Percentiles rank a stretch among this genome's conserved stretches.
Conservation (phyloP, 2,329 filamentous ascomycete genomes). For the Botrytis pseudocinerea region DNA sequence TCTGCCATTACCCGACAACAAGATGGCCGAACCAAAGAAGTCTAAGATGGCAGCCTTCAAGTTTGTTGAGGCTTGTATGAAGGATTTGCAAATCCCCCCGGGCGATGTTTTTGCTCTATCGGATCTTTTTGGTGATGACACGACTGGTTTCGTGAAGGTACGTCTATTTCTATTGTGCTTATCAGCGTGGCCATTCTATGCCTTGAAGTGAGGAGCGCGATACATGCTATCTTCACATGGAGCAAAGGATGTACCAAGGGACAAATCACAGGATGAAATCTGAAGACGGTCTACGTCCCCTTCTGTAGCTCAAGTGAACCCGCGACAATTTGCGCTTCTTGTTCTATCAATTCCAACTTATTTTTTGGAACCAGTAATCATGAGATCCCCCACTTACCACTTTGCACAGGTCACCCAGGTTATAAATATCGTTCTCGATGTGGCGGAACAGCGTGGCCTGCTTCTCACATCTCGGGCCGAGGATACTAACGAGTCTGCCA, state of each 20-base stretch:
- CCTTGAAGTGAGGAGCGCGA: background rate
- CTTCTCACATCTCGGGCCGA: slow-evolving; percentile 63
- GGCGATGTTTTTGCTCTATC: slow-evolving; percentile 88
- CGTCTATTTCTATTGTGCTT: slow-evolving; percentile 24
- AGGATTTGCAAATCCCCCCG: slow-evolving; percentile 72
- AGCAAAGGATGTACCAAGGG: background rate
- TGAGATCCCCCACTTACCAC: slow-evolving; percentile 16
- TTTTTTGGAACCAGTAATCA: background rate
- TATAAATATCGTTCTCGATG: slow-evolving; percentile 87
- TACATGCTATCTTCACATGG: background rate
- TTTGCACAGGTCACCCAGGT: slow-evolving; percentile 77
- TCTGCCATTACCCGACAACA: slow-evolving; percentile 63
- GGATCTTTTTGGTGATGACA: slow-evolving; percentile 90
- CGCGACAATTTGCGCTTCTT: background rate
- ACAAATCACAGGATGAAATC: background rate
- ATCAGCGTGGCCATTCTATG: background rate
- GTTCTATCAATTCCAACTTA: background rate
- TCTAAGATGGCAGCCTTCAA: slow-evolving; percentile 89
- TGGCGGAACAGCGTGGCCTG: slow-evolving; percentile 75
- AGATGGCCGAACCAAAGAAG: slow-evolving; percentile 67
- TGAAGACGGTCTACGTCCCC: background rate
- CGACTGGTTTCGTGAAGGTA: slow-evolving; percentile 95
- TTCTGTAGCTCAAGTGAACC: background rate
- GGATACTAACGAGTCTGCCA: slow-evolving; percentile 48
- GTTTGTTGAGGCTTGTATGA: slow-evolving; percentile 86